Conservation (phyloP, 768 basidiomycete species). For the Amanita subjunquillea region DNA sequence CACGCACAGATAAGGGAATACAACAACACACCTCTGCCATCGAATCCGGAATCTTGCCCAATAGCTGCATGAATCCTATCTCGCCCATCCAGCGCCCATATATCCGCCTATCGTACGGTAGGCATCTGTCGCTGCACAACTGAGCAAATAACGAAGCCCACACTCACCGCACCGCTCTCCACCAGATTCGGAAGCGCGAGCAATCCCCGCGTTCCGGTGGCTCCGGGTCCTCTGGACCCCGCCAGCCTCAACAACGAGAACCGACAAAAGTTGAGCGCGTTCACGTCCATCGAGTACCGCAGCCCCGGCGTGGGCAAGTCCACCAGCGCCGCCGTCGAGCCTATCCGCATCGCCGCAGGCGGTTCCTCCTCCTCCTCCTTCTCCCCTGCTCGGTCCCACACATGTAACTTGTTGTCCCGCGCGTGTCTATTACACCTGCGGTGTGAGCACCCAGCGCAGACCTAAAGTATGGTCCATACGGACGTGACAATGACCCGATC, state of each 20-base stretch:
- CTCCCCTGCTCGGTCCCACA: conserved; percentile 45
- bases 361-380: conserved; percentile 32
- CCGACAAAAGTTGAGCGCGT: conserved; percentile 89
- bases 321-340: conserved; percentile 41
- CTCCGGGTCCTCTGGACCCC: not conserved
- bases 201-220: conserved; percentile 16
- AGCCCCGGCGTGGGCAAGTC: conserved; percentile 40
- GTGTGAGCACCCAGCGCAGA: not conserved
- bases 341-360: conserved; percentile 30
- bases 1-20: not conserved
- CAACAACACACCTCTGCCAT: conserved; percentile 36
- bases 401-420: conserved; percentile 77
- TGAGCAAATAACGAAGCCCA: not conserved
- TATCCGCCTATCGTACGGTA: conserved; percentile 54
- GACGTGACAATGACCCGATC: conserved; percentile 64
- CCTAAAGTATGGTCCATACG: conserved; percentile 16
- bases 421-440: conserved; percentile 45
- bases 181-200: conserved; percentile 82
- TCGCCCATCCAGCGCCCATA: conserved; percentile 69
- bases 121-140: not conserved
- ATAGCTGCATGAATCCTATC: conserved; percentile 78
- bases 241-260: conserved; percentile 52
- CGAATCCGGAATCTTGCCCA: conserved; percentile 46
- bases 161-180: conserved; percentile 70
- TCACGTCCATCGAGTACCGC: conserved; percentile 72